Base-by-base conservation (phyloP, 768 basidiomycete species). In the Suillus variegatus region DNA sequence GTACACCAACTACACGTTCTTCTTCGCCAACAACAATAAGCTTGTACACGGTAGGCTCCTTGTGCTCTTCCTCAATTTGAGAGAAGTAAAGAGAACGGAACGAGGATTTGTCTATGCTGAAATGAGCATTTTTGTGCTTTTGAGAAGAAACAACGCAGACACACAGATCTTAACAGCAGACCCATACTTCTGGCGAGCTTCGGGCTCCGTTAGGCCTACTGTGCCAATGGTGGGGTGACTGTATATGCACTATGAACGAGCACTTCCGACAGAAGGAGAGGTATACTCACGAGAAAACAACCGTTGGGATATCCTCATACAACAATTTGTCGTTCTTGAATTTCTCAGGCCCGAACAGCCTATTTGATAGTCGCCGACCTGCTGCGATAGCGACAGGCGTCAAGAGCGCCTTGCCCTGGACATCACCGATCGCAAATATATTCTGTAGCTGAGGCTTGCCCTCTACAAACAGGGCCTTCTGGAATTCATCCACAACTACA, bases 371-470 rank as follows among this genome's bases (percentile, higher is more conserved):
- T 66, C 95, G 81, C 66, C 97, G 82, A 25, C 95, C 97, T 18
- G 97, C 97, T 57, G 97, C 97, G 65, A 99, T 97, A 49, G 97
- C 97, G 12, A 99, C 97, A 18, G 97, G 97, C 5, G 97, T 99
- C 65, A 99, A 83, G 40, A 97, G 82, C 51, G 88, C 93, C 77
- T 97, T 96, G 67, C 97, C 97, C 69, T 88, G 88, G 25, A 95
- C 94, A 74, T 99, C 97, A 2, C 97, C 97, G 64, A 99, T 89
- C 2, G 95, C 87, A 52, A 84, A 89, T 70, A 99, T 82, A 20
- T 60, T 60, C 6, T 60, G 25, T 10, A 60, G 25, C 12, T 60
- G 58, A 43, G 58, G 58, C 41, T 44, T 43, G 54, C 86, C 84
- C 38, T 85, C 78, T 22, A 95, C 85, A 60, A 60, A 60, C 61